Base-by-base conservation (phyloP, 768 basidiomycete genomes). In the Termitomyces sp. region DNA sequence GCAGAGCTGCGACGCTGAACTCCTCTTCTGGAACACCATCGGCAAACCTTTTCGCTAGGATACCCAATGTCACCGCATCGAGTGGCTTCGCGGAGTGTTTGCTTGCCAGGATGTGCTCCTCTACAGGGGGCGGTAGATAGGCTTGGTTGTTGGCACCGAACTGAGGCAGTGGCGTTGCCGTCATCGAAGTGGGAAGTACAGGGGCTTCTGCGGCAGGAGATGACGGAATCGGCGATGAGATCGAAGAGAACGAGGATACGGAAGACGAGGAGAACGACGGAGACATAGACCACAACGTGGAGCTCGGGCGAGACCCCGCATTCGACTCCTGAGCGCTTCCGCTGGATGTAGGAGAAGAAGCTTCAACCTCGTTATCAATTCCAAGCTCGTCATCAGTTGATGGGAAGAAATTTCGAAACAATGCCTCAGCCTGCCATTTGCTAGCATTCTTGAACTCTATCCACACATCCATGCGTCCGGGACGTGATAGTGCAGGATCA, bases 401-500 rank as follows among this genome's bases (percentile, higher is more conserved):
- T 0, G 92, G 92, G 86, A 93, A 94, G 75, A 94, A 94, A 73
- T 93, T 93, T 61, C 88, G 83, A 84, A 93, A 94, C 44, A 94
- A 79, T 22, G 84, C 85, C 71, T 93, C 89, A 0, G 91, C 91
- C 68, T 95, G 92, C 83, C 86, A 87, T 63, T 86, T 87, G 60
- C 85, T 88, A 36, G 93, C 88, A 61, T 90, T 87, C 77, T 87
- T 89, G 78, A 95, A 95, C 70, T 93, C 90, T 48, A 95, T 81
- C 86, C 91, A 92, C 8, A 96, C 90, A 67, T 95, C 94, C 89
- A 92, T 91, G 31, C 90, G 88, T 18, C 94, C 94, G 6, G 94
- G 92, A 55, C 94, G 87, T n/a, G 87, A 90, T 12, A 96, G 83
- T 0, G 94, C 94, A 4, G 93, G 91, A 65, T 96, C 94, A 1